These are phyloP conservation scores for Priceomyces medius DNA, from an alignment of 805 yeast species.

Conservation along the genomic window DNA sequence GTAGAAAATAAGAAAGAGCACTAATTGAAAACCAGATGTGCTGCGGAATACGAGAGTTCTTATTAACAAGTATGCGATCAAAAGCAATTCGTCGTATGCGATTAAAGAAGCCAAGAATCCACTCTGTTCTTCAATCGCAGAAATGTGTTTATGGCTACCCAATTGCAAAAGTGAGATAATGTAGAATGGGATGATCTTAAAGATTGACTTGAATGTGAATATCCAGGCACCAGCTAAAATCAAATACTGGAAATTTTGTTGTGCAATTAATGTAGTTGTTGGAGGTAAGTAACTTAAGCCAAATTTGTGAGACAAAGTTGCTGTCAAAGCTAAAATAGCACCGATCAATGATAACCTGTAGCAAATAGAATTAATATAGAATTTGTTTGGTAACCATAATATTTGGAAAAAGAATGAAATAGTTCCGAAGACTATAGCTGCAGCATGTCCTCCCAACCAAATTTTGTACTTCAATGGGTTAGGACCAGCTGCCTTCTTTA, in stretches of 20 bases:
- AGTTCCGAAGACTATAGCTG: conserved; percentile 47
- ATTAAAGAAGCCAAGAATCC: conserved; percentile 44
- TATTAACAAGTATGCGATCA: conserved; percentile 51
- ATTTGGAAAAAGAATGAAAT: conserved; percentile 37
- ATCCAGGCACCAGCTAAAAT: conserved; percentile 58
- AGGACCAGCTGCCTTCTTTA: conserved; percentile 25
- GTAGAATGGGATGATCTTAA: conserved; percentile 62
- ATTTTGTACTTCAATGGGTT: conserved; percentile 44
- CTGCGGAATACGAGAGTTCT: conserved; percentile 66
- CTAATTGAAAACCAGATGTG: conserved; percentile 67
- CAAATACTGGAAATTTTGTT: conserved; percentile 74
- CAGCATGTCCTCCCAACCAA: conserved; percentile 60
- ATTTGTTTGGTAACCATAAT: conserved; percentile 38
- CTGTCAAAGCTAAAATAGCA: conserved; percentile 48
- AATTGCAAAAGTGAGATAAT: conserved; percentile 60
- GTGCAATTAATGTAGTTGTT: conserved; percentile 60
- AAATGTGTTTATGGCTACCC: conserved; percentile 38
- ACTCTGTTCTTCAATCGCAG: conserved; percentile 39
- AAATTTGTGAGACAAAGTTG: conserved; percentile 59
- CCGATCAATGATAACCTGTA: conserved; percentile 62
- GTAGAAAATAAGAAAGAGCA: conserved; percentile 55
- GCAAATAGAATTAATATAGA: conserved; percentile 46
- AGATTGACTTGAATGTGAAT: conserved; percentile 60
- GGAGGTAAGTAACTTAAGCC: conserved; percentile 58
- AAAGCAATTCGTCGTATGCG: conserved; percentile 59